These are phyloP conservation scores for Earliella scabrosa DNA, from an alignment of 1,284 basidiomycete species.

Conservation along the genomic window DNA sequence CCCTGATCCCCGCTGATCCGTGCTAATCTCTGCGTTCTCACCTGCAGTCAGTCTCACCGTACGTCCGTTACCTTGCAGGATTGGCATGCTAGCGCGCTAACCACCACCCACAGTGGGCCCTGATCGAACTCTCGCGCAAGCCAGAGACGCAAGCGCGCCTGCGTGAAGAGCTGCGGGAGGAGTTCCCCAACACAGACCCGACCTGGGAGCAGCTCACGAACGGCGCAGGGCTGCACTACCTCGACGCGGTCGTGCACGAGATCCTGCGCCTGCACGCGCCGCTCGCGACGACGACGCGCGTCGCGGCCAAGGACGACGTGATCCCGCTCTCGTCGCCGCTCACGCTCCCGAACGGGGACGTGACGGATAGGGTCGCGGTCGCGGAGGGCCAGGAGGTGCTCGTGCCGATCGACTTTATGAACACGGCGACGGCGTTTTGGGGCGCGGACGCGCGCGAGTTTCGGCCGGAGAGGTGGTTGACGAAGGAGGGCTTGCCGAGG, in stretches of 20 bases:
- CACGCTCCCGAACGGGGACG: slow-evolving; percentile 40
- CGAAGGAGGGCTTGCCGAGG: slow-evolving; percentile 23
- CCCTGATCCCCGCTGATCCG: not conserved
- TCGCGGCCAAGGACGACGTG: slow-evolving; percentile 50
- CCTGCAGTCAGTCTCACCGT: slow-evolving; percentile 29
- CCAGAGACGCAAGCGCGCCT: slow-evolving; percentile 43
- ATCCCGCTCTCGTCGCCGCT: slow-evolving; percentile 53
- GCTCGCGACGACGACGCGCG: slow-evolving; percentile 23
- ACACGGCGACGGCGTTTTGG: slow-evolving; percentile 54
- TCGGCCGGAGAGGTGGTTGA: slow-evolving; percentile 32
- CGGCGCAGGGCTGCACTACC: slow-evolving; percentile 34
- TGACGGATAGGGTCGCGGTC: slow-evolving; percentile 44
- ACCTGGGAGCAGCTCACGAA: slow-evolving; percentile 39
- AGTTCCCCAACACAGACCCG: slow-evolving; percentile 33
- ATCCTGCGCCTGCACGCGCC: slow-evolving; percentile 31
- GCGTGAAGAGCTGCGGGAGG: slow-evolving; percentile 41
- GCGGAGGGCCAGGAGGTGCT: slow-evolving; percentile 48
- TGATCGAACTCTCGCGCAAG: slow-evolving; percentile 39
- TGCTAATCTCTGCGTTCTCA: not conserved
- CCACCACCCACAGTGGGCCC: slow-evolving; percentile 28
- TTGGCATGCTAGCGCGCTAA: not conserved
- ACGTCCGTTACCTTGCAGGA: not conserved
- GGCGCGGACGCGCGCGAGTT: slow-evolving; percentile 36
- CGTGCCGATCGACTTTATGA: slow-evolving; percentile 47
- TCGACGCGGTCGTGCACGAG: slow-evolving; percentile 40